phyloP scores from a whole-genome alignment of 768 basidiomycete genomes.

The Naganishia vaughanmartiniae region DNA sequence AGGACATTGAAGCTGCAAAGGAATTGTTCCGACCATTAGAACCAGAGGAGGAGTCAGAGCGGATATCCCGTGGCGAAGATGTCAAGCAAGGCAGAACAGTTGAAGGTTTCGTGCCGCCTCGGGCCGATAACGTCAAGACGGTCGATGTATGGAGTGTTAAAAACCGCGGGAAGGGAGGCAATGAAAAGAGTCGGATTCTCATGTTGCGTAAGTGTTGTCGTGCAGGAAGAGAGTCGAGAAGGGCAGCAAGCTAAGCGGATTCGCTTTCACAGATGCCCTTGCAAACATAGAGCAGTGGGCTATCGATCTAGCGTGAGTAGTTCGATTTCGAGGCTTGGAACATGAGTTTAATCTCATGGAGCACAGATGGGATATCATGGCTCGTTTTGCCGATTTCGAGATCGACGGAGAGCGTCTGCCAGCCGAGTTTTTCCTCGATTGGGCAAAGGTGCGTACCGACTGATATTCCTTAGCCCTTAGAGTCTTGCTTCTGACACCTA shows the following conservation, averaged over 20 bases:
- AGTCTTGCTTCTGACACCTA: background rate
- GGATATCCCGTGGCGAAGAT: background rate
- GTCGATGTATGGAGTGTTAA: conserved; percentile 59
- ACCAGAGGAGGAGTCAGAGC: conserved; percentile 47
- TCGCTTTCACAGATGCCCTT: conserved; percentile 57
- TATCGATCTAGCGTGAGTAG: conserved; percentile 70
- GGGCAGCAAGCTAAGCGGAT: background rate
- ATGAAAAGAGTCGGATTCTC: conserved; percentile 62
- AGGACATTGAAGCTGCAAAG: conserved; percentile 52
- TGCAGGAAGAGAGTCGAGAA: background rate
- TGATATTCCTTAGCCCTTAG: background rate
- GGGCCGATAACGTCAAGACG: conserved; percentile 35
- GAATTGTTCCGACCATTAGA: conserved; percentile 54
- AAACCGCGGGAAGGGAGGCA: conserved; percentile 57
- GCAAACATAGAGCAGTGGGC: conserved; percentile 89
- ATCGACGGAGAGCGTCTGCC: conserved; percentile 59
- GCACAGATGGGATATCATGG: conserved; percentile 76
- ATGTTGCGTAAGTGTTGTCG: conserved; percentile 59
- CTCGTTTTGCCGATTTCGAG: conserved; percentile 62
- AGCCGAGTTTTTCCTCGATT: conserved; percentile 74
- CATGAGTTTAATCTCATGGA: background rate
- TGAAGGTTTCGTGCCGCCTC: conserved; percentile 42
- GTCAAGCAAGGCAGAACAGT: conserved; percentile 9
- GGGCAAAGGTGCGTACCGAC: conserved; percentile 59
- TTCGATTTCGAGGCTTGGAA: background rate